Conservation (phyloP, 805 yeast genomes). For the Soucietia sequanensis region DNA sequence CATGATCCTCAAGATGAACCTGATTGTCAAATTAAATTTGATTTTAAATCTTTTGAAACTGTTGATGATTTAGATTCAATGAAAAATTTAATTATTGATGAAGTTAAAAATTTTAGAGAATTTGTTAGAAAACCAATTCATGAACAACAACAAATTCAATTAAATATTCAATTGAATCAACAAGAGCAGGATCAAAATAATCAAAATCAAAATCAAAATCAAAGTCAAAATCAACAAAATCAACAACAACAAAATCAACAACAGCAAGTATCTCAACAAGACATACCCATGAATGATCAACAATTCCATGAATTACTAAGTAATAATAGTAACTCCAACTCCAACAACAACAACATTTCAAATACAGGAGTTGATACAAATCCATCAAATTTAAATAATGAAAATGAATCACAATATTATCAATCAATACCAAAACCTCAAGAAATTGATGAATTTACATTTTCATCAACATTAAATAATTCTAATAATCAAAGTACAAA, state of each 20-base stretch:
- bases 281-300: constrained; percentile 2
- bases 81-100: constrained; percentile 76
- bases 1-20: constrained; percentile 94
- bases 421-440: constrained; percentile 44
- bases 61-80: constrained; percentile 75
- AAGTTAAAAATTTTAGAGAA: constrained; percentile 74
- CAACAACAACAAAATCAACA: constrained; percentile 14
- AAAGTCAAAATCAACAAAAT: constrained; percentile 14
- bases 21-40: constrained; percentile 75
- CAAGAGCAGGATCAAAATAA: constrained; percentile 25
- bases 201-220: constrained; percentile 15
- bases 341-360: constrained; percentile 5
- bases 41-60: constrained; percentile 77
- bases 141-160: constrained; percentile 45
- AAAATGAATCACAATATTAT: constrained; percentile 26
- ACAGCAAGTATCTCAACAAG: too few relatives aligned
- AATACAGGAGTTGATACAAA: constrained; percentile 21
- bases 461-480: constrained; percentile 10
- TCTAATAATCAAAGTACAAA: constrained; percentile 8
- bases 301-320: constrained; percentile 3
- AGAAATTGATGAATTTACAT: constrained; percentile 39
- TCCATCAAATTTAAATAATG: constrained; percentile 17
- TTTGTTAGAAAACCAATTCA: constrained; percentile 76
- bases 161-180: constrained; percentile 30
- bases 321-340: constrained; percentile 2